These are phyloP conservation scores for Cruciata laevipes DNA, from an alignment of 257 asterid species.

Conservation along the genomic window DNA sequence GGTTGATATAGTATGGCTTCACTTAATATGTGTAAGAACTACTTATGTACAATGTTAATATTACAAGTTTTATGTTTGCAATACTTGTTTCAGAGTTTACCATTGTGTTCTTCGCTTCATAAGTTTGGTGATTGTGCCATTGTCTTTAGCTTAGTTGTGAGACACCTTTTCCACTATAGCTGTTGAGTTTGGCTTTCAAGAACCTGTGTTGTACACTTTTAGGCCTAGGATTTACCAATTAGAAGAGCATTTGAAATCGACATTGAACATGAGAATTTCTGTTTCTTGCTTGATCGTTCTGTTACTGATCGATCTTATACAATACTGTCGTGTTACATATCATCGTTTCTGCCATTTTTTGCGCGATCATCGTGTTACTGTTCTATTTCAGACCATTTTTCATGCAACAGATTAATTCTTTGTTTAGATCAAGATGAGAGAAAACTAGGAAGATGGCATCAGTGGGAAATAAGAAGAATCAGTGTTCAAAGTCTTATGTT, in stretches of 20 bases:
- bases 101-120: too few relatives aligned
- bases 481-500: not conserved
- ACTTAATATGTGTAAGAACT: constrained; percentile 18
- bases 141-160: too few relatives aligned
- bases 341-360: too few relatives aligned
- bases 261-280: not conserved
- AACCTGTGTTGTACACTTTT: not conserved
- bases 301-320: too few relatives aligned
- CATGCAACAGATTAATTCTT: not conserved
- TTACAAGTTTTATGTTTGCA: not conserved
- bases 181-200: not conserved
- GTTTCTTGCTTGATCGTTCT: too few relatives aligned
- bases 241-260: not conserved
- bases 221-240: too few relatives aligned
- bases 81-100: too few relatives aligned
- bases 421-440: not conserved
- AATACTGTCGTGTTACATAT: too few relatives aligned
- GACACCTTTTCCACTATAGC: not conserved
- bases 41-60: constrained; percentile 14
- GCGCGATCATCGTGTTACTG: too few relatives aligned
- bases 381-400: too few relatives aligned
- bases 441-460: not conserved
- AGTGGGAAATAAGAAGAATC: not conserved
- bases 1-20: constrained; percentile 14
- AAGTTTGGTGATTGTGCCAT: not conserved